phyloP scores from a whole-genome alignment of 805 yeast genomes.

The Lipomyces sp. region DNA sequence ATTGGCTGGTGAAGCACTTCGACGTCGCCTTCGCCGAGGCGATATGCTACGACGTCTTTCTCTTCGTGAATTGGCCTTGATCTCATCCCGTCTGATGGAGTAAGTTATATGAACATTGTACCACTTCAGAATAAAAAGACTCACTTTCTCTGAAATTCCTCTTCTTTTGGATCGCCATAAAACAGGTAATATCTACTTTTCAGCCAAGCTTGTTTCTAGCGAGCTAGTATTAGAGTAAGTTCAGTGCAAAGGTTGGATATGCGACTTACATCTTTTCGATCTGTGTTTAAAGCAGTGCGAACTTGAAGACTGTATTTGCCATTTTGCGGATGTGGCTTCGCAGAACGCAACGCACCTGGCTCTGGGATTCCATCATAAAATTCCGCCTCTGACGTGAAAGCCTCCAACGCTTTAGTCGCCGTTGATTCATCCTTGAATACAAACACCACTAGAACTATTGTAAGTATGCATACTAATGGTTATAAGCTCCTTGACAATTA shows the following conservation, averaged over 20 bases:
- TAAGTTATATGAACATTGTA: no score
- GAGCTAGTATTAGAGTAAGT: no score
- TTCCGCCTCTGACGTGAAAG: conserved; percentile 31
- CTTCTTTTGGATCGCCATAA: conserved; percentile 60
- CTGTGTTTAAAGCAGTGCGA: conserved; percentile 17
- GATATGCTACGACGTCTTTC: conserved; percentile 18
- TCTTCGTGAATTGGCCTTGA: conserved; percentile 1
- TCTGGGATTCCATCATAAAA: conserved; percentile 27
- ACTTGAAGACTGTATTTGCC: conserved; percentile 11
- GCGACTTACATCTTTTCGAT: conserved; percentile 19
- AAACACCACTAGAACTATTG: conserved; percentile 42
- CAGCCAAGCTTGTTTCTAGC: conserved; percentile 48
- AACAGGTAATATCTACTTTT: conserved; percentile 59
- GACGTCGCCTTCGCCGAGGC: not conserved
- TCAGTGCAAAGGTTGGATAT: not conserved
- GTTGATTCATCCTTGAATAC: conserved; percentile 41
- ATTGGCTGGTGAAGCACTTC: no score
- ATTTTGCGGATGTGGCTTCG: conserved; percentile 39
- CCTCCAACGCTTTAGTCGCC: conserved; percentile 26
- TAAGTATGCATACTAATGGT: not conserved
- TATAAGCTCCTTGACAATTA: not conserved
- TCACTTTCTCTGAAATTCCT: conserved; percentile 6
- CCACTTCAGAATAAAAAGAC: no score
- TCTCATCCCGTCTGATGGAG: conserved; percentile 1
- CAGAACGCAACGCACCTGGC: conserved; percentile 18